A percentile compares a stretch with the other conserved stretches of the same genome.
Conservation (phyloP, 768 basidiomycete genomes). For the Termitomyces sp. region DNA sequence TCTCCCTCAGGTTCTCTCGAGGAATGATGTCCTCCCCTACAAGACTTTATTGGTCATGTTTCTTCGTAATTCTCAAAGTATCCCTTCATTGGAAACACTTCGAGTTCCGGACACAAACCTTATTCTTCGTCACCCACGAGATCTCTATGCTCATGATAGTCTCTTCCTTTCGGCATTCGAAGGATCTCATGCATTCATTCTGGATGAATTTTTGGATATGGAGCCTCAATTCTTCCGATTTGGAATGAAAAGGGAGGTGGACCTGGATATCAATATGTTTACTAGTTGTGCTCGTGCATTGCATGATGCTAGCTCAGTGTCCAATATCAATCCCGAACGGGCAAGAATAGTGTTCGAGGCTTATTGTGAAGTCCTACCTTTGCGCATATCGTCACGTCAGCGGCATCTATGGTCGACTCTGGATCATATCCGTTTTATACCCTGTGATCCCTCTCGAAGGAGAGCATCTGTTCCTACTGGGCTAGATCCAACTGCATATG, state of each 20-base stretch:
- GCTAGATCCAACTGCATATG: conserved; percentile 20
- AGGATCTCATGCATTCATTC: conserved; percentile 28
- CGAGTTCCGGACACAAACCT: conserved; percentile 30
- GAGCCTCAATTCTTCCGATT: conserved; percentile 22
- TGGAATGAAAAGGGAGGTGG: conserved; percentile 27
- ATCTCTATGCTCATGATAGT: conserved; percentile 31
- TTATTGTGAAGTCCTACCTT: conserved; percentile 32
- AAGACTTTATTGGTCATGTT: neutral
- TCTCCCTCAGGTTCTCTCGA: conserved; percentile 8
- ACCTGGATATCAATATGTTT: conserved; percentile 32
- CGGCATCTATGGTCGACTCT: conserved; percentile 25
- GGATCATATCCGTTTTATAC: conserved; percentile 37
- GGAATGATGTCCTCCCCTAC: neutral
- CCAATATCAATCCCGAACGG: conserved; percentile 16
- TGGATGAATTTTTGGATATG: conserved; percentile 23
- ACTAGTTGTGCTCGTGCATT: conserved; percentile 31
- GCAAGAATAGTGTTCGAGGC: conserved; percentile 29
- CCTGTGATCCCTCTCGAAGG: conserved; percentile 21
- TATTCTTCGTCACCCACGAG: conserved; percentile 19
- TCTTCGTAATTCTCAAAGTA: neutral
- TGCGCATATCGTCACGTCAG: conserved; percentile 17
- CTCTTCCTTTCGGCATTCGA: conserved; percentile 34
- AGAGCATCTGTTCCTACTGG: neutral
- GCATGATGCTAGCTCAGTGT: conserved; percentile 12
- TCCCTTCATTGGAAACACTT: conserved; percentile 11